Conservation (phyloP, 23 red algal species). For the Agarophyton chilense region DNA sequence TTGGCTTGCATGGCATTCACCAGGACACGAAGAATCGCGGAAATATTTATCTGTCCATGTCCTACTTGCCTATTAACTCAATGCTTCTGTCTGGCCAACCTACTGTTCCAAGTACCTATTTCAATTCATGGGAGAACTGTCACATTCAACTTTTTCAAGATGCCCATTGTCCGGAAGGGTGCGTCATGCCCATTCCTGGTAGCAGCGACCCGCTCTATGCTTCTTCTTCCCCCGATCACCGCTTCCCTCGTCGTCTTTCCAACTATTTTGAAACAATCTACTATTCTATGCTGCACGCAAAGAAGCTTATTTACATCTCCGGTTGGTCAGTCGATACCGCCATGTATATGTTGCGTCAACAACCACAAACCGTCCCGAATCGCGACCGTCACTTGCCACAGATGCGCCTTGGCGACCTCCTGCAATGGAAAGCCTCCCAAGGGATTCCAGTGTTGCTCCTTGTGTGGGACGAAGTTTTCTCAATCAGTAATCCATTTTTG, state of each 20-base stretch:
- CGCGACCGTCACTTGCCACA: neutral
- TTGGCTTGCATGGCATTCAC: constrained; percentile 41
- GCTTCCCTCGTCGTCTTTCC: neutral
- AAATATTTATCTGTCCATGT: constrained; percentile 23
- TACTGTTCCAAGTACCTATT: constrained; percentile 65
- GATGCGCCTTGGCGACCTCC: constrained; percentile 57
- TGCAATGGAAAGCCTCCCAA: constrained; percentile 53
- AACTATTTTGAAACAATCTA: constrained; percentile 74
- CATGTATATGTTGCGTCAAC: constrained; percentile 41
- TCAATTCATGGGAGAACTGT: constrained; percentile 40
- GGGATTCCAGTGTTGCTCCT: constrained; percentile 64
- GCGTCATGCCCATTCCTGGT: constrained; percentile 34
- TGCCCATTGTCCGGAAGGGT: constrained; percentile 32
- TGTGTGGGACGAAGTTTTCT: constrained; percentile 78
- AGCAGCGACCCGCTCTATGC: constrained; percentile 28
- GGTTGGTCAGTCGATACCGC: constrained; percentile 76
- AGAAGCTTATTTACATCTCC: constrained; percentile 72
- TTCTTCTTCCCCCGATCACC: neutral
- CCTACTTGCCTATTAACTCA: constrained; percentile 57
- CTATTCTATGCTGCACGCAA: constrained; percentile 43
- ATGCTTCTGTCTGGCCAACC: constrained; percentile 40
- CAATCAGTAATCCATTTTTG: constrained; percentile 51
- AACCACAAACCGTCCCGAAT: constrained; percentile 15
- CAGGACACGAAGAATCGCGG: constrained; percentile 67
- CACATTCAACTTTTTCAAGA: constrained; percentile 69